Conservation (phyloP, 2,329 filamentous ascomycete genomes). For the Cercospora citrullina region DNA sequence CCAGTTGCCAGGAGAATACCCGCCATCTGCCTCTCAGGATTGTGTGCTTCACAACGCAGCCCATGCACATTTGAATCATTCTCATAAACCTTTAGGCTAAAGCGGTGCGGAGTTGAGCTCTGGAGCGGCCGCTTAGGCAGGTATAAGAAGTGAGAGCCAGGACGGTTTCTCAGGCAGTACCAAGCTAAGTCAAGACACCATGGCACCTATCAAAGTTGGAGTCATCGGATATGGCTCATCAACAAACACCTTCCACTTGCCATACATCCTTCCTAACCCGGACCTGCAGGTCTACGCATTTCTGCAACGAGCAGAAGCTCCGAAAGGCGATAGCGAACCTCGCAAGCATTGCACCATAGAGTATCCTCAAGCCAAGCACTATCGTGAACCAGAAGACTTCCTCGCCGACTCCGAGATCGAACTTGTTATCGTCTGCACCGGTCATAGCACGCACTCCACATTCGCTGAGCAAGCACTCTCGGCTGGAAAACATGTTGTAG, state of each 20-base stretch:
- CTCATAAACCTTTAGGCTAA: constrained; percentile 16
- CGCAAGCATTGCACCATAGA: constrained; percentile 53
- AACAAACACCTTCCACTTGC: constrained; percentile 53
- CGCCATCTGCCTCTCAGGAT: not conserved
- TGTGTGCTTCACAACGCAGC: not conserved
- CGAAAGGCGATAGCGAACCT: constrained; percentile 34
- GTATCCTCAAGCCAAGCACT: constrained; percentile 45
- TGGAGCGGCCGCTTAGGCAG: constrained; percentile 7
- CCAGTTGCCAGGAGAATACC: not conserved
- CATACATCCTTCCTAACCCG: constrained; percentile 51
- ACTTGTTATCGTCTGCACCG: constrained; percentile 41
- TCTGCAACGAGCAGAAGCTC: constrained; percentile 49
- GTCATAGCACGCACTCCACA: constrained; percentile 37
- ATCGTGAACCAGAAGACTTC: constrained; percentile 38
- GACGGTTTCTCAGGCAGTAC: not conserved
- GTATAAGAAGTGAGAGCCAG: not conserved
- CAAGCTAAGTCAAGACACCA: not conserved
- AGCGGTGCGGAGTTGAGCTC: constrained; percentile 8
- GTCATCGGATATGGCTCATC: constrained; percentile 55
- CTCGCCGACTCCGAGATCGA: constrained; percentile 40
- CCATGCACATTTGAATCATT: not conserved
- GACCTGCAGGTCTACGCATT: constrained; percentile 52
- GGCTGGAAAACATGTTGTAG: constrained; percentile 43
- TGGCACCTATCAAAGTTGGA: constrained; percentile 49
- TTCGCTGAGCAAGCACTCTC: constrained; percentile 39